Evolutionary conservation across 1,139 yeast genomes (phyloP).

Genomic region (Saccharomyces hybrid): DNA sequence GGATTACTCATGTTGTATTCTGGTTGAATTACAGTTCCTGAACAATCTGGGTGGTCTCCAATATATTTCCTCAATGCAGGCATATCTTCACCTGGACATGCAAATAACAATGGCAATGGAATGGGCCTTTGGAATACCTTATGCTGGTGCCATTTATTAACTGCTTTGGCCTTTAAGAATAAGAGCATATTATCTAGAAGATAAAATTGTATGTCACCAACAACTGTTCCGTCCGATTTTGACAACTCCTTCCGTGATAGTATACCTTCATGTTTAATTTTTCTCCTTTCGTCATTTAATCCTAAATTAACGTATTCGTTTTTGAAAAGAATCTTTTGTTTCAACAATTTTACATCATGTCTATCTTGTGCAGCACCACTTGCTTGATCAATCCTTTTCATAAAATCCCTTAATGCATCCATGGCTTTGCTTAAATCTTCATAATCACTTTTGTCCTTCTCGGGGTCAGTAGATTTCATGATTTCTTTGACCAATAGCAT

Average conservation of each 20-base stretch:
- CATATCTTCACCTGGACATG: conserved; percentile 70
- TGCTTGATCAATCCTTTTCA: conserved; percentile 76
- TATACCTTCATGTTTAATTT: conserved; percentile 39
- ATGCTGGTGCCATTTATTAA: conserved; percentile 84
- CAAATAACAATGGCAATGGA: conserved; percentile 73
- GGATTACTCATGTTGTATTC: conserved; percentile 23
- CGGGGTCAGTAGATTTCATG: conserved; percentile 59
- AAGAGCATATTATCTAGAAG: conserved; percentile 81
- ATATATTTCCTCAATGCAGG: conserved; percentile 48
- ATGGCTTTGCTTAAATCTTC: conserved; percentile 66
- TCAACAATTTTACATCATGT: conserved; percentile 79
- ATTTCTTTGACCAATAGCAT: conserved; percentile 80
- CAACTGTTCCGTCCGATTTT: conserved; percentile 24
- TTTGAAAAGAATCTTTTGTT: conserved; percentile 62
- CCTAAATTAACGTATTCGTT: conserved; percentile 89
- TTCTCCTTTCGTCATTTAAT: conserved; percentile 71
- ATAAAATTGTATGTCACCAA: conserved; percentile 67
- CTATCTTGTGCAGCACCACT: conserved; percentile 94
- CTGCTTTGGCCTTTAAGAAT: conserved; percentile 77
- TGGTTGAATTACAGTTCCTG: conserved; percentile 36
- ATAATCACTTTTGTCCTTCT: conserved; percentile 51
- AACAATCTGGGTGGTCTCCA: conserved; percentile 33
- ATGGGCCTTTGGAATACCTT: conserved; percentile 91
- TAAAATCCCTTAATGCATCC: conserved; percentile 64
- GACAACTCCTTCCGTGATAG: conserved; percentile 30